Conservation (phyloP, 176 grass and related monocot genomes). For the Bolboschoenus planiculmis region DNA sequence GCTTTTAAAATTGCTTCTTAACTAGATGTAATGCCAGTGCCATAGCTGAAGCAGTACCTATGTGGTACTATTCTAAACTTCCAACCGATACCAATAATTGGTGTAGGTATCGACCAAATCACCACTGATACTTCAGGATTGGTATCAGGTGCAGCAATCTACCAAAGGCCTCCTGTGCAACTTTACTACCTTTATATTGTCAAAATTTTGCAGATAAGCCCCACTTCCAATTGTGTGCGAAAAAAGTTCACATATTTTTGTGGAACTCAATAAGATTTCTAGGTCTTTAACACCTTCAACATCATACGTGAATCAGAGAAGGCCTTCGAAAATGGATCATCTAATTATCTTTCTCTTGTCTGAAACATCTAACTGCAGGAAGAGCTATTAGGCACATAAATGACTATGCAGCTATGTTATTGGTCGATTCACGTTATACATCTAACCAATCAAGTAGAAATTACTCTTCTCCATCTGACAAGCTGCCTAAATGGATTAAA, state of each 20-base stretch:
- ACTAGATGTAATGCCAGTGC: background rate
- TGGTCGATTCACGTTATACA: slow-evolving; percentile 72
- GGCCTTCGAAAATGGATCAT: background rate
- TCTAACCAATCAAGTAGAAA: slow-evolving; percentile 25
- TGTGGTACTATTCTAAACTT: background rate
- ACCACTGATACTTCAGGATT: background rate
- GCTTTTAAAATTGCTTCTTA: background rate
- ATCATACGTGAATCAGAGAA: background rate
- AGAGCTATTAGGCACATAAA: slow-evolving; percentile 95
- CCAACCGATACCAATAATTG: background rate
- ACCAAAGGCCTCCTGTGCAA: background rate
- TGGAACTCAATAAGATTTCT: background rate
- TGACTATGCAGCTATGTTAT: slow-evolving; percentile 90
- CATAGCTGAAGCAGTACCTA: background rate
- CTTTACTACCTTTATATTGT: background rate
- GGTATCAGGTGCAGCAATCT: background rate
- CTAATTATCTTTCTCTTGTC: background rate
- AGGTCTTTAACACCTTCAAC: background rate
- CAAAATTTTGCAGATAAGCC: background rate
- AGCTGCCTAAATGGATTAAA: slow-evolving; percentile 90
- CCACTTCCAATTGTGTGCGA: background rate
- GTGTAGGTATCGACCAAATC: background rate
- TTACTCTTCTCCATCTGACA: slow-evolving; percentile 49
- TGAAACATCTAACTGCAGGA: slow-evolving; percentile 46
- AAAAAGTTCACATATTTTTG: slow-evolving; percentile 3